Conservation (phyloP, 257 asterid species). For the Ballota nigra region DNA sequence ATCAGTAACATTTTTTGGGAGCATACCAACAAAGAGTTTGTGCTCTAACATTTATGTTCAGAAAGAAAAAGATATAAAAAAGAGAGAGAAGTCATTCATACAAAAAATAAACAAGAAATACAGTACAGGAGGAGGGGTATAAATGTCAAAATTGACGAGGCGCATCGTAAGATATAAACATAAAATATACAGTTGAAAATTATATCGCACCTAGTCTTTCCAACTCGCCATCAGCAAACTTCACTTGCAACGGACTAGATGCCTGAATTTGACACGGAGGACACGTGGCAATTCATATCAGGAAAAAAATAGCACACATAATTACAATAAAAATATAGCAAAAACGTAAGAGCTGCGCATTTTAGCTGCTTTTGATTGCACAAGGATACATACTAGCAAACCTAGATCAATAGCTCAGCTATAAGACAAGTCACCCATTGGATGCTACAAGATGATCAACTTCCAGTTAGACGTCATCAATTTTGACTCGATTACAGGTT, state of each 20-base stretch:
- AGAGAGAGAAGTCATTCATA: constrained; percentile 11
- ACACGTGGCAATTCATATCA: constrained; percentile 31
- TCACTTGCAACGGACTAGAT: constrained; percentile 96
- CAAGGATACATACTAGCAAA: too few relatives aligned
- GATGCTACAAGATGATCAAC: constrained; percentile 19
- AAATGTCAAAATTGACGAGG: constrained; percentile 11
- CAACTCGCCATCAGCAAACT: constrained; percentile 97
- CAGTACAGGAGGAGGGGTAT: neutral
- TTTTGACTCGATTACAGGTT: neutral
- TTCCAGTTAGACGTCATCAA: neutral
- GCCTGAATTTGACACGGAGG: constrained; percentile 65
- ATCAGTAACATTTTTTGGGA: constrained; percentile 87
- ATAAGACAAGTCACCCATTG: neutral
- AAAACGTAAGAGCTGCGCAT: neutral
- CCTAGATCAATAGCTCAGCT: constrained; percentile 7
- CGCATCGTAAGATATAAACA: constrained; percentile 18
- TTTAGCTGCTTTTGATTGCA: too few relatives aligned
- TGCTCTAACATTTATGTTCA: constrained; percentile 60
- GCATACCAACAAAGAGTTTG: constrained; percentile 98
- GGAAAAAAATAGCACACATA: constrained; percentile 26
- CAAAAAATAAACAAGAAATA: neutral
- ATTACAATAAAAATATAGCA: constrained; percentile 14
- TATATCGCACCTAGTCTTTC: constrained; percentile 73
- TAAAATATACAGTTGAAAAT: constrained; percentile 16
- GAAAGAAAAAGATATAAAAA: constrained; percentile 10